phyloP scores from a whole-genome alignment of 2,329 filamentous ascomycete genomes.

The Pyrenophora graminea region DNA sequence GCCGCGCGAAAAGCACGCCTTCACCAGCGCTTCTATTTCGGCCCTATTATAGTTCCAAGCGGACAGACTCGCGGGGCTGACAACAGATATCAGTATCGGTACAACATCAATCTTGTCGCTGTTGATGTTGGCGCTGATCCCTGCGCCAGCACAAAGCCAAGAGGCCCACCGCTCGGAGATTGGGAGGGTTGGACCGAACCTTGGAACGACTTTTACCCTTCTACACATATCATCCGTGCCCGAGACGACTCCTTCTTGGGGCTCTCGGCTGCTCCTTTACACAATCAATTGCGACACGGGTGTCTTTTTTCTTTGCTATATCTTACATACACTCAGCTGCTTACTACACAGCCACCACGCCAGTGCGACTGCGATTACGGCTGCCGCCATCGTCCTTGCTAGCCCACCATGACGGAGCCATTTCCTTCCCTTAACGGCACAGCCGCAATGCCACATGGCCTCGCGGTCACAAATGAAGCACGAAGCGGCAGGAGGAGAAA shows the following conservation, averaged over 20 bases:
- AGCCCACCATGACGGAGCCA: constrained; percentile 35
- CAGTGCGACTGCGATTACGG: not conserved
- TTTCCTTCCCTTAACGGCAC: constrained; percentile 38
- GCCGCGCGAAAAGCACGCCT: no score
- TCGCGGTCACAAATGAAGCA: constrained; percentile 18
- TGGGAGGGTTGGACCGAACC: not conserved
- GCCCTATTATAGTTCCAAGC: no score
- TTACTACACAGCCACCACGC: not conserved
- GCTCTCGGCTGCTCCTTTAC: no score
- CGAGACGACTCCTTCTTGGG: not conserved
- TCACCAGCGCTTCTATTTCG: no score
- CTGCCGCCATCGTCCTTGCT: not conserved
- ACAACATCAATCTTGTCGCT: no score
- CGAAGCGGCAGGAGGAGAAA: constrained; percentile 45
- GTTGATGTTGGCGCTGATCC: no score
- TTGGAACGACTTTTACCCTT: not conserved
- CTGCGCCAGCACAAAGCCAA: no score
- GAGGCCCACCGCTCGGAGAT: no score
- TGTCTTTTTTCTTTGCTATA: no score
- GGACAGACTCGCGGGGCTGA: no score
- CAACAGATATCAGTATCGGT: no score
- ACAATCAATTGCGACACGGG: no score
- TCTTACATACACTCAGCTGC: not conserved
- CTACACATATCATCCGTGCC: not conserved
- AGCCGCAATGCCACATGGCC: constrained; percentile 17